These are phyloP conservation scores for Saccharomycopsis selenospora DNA, from an alignment of 805 yeast genomes.

Conservation along the genomic window DNA sequence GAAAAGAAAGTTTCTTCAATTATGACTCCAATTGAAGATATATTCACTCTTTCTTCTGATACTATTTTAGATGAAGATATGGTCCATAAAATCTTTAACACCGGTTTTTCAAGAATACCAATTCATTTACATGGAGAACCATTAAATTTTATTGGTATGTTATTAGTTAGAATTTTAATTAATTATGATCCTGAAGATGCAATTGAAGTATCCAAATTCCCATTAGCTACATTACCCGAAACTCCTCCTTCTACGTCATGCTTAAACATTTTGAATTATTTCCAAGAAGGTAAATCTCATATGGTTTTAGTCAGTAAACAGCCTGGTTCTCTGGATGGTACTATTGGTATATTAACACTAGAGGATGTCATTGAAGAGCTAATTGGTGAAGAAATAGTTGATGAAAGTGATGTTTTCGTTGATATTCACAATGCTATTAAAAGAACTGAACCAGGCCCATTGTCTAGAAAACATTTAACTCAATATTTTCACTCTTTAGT, in stretches of 20 bases:
- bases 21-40: constrained; percentile 92
- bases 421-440: constrained; percentile 82
- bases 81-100: constrained; percentile 84
- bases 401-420: constrained; percentile 88
- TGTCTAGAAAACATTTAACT: constrained; percentile 61
- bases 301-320: constrained; percentile 86
- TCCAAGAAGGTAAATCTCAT: constrained; percentile 96
- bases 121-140: constrained; percentile 88
- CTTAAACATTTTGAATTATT: constrained; percentile 85
- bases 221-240: constrained; percentile 93
- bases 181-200: constrained; percentile 97
- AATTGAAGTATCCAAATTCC: constrained; percentile 84
- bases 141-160: constrained; percentile 87
- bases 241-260: constrained; percentile 89
- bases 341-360: constrained; percentile 83
- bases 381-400: constrained; percentile 96
- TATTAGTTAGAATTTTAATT: constrained; percentile 82
- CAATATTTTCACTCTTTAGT: constrained; percentile 61
- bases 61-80: constrained; percentile 72
- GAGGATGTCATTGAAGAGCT: constrained; percentile 98
- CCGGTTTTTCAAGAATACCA: constrained; percentile 94
- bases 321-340: constrained; percentile 82
- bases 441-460: constrained; percentile 68
- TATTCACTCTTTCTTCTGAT: constrained; percentile 81
- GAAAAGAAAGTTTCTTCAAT: constrained; percentile 80